These are phyloP conservation scores for Talaromyces piceae DNA, from an alignment of 2,329 filamentous ascomycete species.

Conservation along the genomic window DNA sequence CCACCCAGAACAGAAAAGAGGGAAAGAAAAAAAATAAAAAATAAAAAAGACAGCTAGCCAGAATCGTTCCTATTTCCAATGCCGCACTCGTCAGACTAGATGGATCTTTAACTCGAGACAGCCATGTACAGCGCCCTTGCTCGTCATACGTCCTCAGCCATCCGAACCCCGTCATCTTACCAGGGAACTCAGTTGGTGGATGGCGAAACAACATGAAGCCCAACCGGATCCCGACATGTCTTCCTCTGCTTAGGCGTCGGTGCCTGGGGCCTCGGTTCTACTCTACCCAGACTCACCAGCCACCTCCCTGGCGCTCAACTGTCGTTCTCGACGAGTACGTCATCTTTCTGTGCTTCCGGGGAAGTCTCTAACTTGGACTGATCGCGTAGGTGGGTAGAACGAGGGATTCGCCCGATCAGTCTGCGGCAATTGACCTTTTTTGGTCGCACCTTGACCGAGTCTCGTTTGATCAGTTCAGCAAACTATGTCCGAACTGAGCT, in stretches of 20 bases:
- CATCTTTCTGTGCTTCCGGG: not conserved
- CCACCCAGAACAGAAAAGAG: too few relatives aligned
- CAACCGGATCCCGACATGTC: slow-evolving; percentile 27
- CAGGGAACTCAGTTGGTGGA: slow-evolving; percentile 16
- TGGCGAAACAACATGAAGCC: slow-evolving; percentile 30
- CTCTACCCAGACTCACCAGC: slow-evolving; percentile 23
- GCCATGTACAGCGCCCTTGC: slow-evolving; percentile 1
- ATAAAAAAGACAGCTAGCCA: too few relatives aligned
- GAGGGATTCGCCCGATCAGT: slow-evolving; percentile 90
- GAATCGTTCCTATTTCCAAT: not conserved
- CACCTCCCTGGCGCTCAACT: slow-evolving; percentile 52
- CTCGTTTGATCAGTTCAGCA: slow-evolving; percentile 81
- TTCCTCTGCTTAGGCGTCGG: slow-evolving; percentile 20
- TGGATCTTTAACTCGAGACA: slow-evolving; percentile 2
- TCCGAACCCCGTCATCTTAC: slow-evolving; percentile 1
- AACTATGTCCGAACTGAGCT: slow-evolving; percentile 97
- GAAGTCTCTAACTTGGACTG: slow-evolving; percentile 1
- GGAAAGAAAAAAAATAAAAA: too few relatives aligned
- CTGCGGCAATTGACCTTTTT: slow-evolving; percentile 96
- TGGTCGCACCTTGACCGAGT: slow-evolving; percentile 84
- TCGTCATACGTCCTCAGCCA: slow-evolving; percentile 1
- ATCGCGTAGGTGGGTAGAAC: slow-evolving; percentile 77
- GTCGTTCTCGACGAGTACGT: slow-evolving; percentile 53
- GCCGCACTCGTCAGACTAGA: not conserved
- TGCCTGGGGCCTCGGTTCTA: slow-evolving; percentile 19